A percentile compares a stretch with the other conserved stretches of the same genome.
phyloP scores from a whole-genome alignment of 345 rosid genomes.

The Mallotus nudiflorus region DNA sequence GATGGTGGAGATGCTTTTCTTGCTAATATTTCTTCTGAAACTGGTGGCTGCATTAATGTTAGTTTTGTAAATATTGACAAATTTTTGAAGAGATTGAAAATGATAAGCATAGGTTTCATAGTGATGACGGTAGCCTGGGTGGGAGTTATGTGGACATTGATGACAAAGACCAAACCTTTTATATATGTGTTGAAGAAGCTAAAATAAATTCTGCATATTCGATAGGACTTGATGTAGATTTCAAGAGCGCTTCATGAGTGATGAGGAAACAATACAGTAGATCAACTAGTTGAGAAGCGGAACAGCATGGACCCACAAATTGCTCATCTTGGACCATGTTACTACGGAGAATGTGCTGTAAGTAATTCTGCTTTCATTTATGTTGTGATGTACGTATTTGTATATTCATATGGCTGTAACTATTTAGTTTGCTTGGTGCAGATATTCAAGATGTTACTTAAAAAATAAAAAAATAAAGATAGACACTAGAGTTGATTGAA shows the following conservation, averaged over 20 bases:
- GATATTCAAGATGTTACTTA: conserved; percentile 59
- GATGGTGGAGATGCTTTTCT: conserved; percentile 24
- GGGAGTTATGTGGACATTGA: conserved; percentile 32
- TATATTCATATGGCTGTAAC: conserved; percentile 9
- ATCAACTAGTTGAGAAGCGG: conserved; percentile 39
- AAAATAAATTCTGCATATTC: conserved; percentile 23
- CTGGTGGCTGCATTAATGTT: conserved; percentile 27
- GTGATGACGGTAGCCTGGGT: conserved; percentile 33
- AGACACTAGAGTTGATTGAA: background rate
- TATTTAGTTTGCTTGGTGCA: conserved; percentile 41
- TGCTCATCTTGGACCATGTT: conserved; percentile 29
- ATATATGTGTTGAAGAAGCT: conserved; percentile 37
- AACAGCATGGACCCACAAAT: conserved; percentile 36
- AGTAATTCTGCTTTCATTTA: conserved; percentile 24
- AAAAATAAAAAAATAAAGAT: no score
- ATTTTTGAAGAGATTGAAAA: conserved; percentile 31
- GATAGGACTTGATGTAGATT: conserved; percentile 28
- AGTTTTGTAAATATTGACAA: conserved; percentile 36
- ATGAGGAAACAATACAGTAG: conserved; percentile 24
- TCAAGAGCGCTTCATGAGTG: conserved; percentile 23
- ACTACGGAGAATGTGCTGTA: conserved; percentile 45
- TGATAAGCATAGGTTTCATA: conserved; percentile 22
- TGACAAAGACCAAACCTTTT: conserved; percentile 32
- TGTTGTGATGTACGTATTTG: background rate
- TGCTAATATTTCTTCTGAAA: conserved; percentile 27